Percentiles rank a stretch among this genome's conserved stretches.
Evolutionary conservation across 2,329 filamentous ascomycete species (phyloP).

Genomic region (Cercospora canescens): DNA sequence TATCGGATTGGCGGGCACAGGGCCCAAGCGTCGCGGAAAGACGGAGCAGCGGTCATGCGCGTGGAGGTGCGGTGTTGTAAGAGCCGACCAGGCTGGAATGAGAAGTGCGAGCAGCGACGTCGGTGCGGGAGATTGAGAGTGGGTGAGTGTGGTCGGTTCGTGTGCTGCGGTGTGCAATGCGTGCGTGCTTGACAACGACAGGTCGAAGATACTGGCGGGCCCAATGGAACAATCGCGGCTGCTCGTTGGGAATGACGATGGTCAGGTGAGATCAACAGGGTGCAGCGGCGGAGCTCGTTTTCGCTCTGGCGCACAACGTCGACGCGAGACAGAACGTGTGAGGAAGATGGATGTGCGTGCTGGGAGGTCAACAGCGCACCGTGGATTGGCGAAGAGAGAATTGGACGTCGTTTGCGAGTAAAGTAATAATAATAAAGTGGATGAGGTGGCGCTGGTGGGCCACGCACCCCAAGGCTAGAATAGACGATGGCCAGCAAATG

Average conservation of each 20-base stretch:
- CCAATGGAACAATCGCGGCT: constrained; percentile 11
- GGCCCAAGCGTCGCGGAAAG: constrained; percentile 20
- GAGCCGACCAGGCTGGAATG: constrained; percentile 33
- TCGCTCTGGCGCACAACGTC: not conserved
- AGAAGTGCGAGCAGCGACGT: not conserved
- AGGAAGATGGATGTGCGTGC: not conserved
- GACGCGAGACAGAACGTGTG: not conserved
- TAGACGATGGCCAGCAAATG: not conserved
- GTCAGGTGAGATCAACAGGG: constrained; percentile 1
- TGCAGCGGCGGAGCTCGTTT: not conserved
- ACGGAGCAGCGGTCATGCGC: constrained; percentile 27
- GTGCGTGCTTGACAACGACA: not conserved
- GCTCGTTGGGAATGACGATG: constrained; percentile 13
- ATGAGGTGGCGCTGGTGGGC: not conserved
- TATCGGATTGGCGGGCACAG: constrained; percentile 19
- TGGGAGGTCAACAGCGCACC: not conserved
- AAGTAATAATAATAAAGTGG: not conserved
- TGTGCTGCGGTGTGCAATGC: not conserved
- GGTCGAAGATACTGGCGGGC: not conserved
- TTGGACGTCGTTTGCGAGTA: not conserved
- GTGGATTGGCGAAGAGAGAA: not conserved
- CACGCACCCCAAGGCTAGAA: not conserved
- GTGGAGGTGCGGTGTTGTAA: constrained; percentile 7
- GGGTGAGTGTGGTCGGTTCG: not conserved
- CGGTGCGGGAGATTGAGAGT: not conserved